These are phyloP conservation scores for Candida broadrunensis DNA, from an alignment of 805 yeast species.

Conservation along the genomic window DNA sequence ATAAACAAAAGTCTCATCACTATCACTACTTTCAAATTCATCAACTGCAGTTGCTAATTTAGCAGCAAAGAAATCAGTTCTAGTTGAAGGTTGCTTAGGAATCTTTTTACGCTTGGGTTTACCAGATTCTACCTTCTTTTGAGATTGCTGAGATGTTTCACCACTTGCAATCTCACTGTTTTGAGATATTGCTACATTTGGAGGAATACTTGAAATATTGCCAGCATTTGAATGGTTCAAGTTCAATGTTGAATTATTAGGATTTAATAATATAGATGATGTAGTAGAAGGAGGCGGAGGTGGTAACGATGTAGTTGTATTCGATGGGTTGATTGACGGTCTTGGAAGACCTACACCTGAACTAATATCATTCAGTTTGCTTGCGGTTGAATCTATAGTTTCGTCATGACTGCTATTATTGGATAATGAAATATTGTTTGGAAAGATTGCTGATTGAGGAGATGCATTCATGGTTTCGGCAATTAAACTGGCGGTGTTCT, in stretches of 20 bases:
- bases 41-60: constrained; percentile 91
- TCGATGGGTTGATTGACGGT: constrained; percentile 1
- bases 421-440: constrained; percentile 6
- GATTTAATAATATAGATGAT: constrained; percentile 2
- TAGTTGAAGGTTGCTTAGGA: constrained; percentile 56
- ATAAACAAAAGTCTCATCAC: constrained; percentile 95
- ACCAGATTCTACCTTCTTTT: constrained; percentile 1
- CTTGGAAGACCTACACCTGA: neutral
- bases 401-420: constrained; percentile 2
- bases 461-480: constrained; percentile 35
- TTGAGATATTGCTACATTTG: neutral
- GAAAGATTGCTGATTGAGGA: constrained; percentile 24
- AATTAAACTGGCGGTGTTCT: constrained; percentile 31
- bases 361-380: neutral
- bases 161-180: neutral
- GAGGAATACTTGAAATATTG: neutral
- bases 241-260: constrained; percentile 4
- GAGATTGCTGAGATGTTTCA: neutral
- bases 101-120: constrained; percentile 25
- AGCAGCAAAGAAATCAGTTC: constrained; percentile 94
- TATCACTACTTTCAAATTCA: constrained; percentile 81
- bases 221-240: neutral
- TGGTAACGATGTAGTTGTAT: neutral
- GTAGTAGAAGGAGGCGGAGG: neutral
- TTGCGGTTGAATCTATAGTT: constrained; percentile 2